Evolutionary conservation across 805 yeast species (phyloP), one percentile per base, ranked within the genome.

Genomic region (Lachancea quebecensis): DNA sequence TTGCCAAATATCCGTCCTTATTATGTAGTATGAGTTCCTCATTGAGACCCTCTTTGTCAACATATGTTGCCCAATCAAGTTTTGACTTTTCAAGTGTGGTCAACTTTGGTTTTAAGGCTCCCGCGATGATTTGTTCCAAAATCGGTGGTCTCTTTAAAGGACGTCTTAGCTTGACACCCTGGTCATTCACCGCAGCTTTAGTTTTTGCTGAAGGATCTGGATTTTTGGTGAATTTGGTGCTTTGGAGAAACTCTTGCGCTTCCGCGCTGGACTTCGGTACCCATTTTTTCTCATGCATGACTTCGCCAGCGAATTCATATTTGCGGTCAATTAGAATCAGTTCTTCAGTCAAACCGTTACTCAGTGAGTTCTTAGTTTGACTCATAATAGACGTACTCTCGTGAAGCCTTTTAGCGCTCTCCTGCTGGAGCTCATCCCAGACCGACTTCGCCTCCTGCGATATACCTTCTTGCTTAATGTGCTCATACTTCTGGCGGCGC

Each of bases 11-110:
- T 8, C 99, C 99, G 42, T 82, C 93, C 69, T 85, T 90, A 61
- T 89, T 90, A 59, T 82, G 84, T 46, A 77, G 74, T 39, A 73
- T 75, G 58, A 93, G 75, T 50, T 93, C 99, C 52, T 87, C 96
- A 42, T 77, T 73, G 39, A 93, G 81, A 45, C 89, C 89, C 51
- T 82, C 81, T 52, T 84, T 75, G 65, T 91, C 97, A 28, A 93
- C 96, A 66, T 85, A 89, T 39, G 85, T 79, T 1, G 95, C 95
- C 95, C 98, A 93, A 65, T 93, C 99, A 41, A 93, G 71, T 50
- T 95, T 72, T 1, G 95, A 85, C 65, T 93, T 93, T 61, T 93
- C 98, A 51, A 93, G 69, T 0, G 99, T 93, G 18, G 95, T 85
- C 50, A 93, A 71, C 60, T 88, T 91, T 29, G 86, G 79, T 53